Conservation (phyloP, 2,329 filamentous ascomycete genomes). For the Albifimbria verrucaria region DNA sequence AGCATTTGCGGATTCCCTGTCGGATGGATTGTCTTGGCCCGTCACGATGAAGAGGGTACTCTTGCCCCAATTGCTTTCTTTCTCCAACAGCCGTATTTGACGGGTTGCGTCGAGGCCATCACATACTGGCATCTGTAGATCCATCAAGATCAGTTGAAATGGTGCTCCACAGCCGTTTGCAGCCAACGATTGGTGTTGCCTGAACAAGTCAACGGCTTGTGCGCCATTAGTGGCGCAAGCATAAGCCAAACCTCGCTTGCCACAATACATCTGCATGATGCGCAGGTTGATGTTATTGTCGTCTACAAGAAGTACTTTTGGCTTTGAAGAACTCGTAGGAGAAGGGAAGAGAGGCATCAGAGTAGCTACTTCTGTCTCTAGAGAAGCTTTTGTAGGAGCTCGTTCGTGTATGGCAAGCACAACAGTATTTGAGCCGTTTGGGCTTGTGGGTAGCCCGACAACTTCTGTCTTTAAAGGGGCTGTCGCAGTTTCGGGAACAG, state of each 20-base stretch:
- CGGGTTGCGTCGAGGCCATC: constrained; percentile 22
- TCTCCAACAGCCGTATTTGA: constrained; percentile 19
- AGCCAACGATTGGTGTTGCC: constrained; percentile 10
- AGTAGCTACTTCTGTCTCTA: not conserved
- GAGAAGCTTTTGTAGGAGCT: not conserved
- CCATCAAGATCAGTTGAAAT: constrained; percentile 22
- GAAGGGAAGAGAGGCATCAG: not conserved
- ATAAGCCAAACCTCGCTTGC: constrained; percentile 38
- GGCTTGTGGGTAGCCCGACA: too few relatives aligned
- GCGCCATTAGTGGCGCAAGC: constrained; percentile 38
- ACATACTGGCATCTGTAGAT: constrained; percentile 25
- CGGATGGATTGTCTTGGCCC: constrained; percentile 19
- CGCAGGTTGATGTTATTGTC: constrained; percentile 47
- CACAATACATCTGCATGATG: constrained; percentile 44
- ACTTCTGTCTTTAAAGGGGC: too few relatives aligned
- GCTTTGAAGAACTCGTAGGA: constrained; percentile 5
- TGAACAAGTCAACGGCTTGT: constrained; percentile 35
- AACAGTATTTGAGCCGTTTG: too few relatives aligned
- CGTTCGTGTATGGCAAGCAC: too few relatives aligned
- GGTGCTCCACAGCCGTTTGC: constrained; percentile 1
- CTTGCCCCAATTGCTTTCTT: constrained; percentile 6
- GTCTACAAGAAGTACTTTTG: constrained; percentile 37
- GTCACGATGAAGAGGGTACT: constrained; percentile 22
- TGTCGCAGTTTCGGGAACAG: too few relatives aligned
- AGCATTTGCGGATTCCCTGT: constrained; percentile 11